A percentile compares a stretch with the other conserved stretches of the same genome.
These are phyloP conservation scores for Corrigiola litoralis DNA, from an alignment of 179 eudicot species.

Conservation along the genomic window DNA sequence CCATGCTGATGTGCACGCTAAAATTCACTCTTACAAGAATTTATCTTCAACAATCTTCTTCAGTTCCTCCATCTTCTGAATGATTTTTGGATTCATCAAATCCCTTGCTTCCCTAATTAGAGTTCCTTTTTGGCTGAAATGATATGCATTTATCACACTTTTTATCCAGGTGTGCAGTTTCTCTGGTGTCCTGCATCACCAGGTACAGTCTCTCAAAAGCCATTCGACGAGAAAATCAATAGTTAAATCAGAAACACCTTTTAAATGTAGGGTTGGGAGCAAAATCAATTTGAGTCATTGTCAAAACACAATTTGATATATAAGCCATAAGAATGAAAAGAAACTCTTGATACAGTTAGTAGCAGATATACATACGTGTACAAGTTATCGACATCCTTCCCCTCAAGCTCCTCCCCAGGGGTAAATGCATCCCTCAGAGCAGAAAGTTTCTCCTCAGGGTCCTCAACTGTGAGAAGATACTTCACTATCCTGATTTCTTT, in stretches of 20 bases:
- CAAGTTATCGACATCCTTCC: conserved; percentile 54
- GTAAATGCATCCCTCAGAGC: conserved; percentile 83
- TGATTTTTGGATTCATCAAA: conserved; percentile 61
- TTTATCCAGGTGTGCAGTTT: conserved; percentile 59
- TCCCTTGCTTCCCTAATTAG: conserved; percentile 66
- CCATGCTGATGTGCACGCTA: too few species aligned
- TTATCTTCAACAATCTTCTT: conserved; percentile 58
- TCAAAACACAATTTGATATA: not conserved
- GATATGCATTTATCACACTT: conserved; percentile 63
- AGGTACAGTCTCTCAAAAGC: not conserved
- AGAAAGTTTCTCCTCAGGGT: conserved; percentile 73
- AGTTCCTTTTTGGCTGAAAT: conserved; percentile 72
- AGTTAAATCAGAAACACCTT: not conserved
- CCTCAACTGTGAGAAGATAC: conserved; percentile 73
- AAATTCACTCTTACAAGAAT: conserved; percentile 68
- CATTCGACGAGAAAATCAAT: not conserved
- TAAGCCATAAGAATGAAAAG: not conserved
- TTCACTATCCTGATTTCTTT: conserved; percentile 77
- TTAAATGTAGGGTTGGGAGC: not conserved
- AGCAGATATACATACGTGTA: conserved; percentile 64
- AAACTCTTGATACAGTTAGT: too few species aligned
- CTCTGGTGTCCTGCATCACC: conserved; percentile 73
- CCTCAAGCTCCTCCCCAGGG: conserved; percentile 81
- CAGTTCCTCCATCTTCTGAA: conserved; percentile 57
- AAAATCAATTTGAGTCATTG: not conserved